These are phyloP conservation scores for Orbilia brochopaga DNA, from an alignment of 2,329 filamentous ascomycete species.

Conservation along the genomic window DNA sequence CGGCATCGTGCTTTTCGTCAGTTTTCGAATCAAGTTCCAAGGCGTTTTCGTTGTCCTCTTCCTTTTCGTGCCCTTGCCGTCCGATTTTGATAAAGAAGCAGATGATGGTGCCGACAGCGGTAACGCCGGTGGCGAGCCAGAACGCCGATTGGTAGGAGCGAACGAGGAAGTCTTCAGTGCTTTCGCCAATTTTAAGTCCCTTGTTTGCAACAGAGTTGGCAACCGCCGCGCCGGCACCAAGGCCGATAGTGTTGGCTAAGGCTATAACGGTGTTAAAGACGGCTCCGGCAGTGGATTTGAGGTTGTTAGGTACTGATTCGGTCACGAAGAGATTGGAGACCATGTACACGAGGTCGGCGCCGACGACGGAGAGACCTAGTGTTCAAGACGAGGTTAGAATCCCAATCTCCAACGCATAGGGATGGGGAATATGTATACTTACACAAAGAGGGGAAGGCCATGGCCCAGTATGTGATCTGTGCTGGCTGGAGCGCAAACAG, in stretches of 20 bases:
- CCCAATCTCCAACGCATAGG: background rate
- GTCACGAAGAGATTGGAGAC: slow-evolving; percentile 44
- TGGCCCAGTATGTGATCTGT: slow-evolving; percentile 43
- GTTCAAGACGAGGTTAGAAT: background rate
- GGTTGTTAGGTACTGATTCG: slow-evolving; percentile 45
- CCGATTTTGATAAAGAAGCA: slow-evolving; percentile 45
- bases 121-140: slow-evolving; percentile 34
- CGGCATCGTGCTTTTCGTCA: background rate
- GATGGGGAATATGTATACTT: background rate
- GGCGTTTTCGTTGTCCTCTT: slow-evolving; percentile 25
- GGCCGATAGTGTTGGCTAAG: slow-evolving; percentile 38
- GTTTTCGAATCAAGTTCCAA: slow-evolving; percentile 3
- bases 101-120: slow-evolving; percentile 22
- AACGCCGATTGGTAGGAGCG: slow-evolving; percentile 39
- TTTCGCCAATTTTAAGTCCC: slow-evolving; percentile 16
- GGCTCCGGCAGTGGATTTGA: slow-evolving; percentile 41
- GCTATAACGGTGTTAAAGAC: slow-evolving; percentile 48
- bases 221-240: slow-evolving; percentile 37
- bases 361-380: slow-evolving; percentile 40
- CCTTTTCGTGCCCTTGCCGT: slow-evolving; percentile 39
- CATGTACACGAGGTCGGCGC: slow-evolving; percentile 49
- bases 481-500: slow-evolving; percentile 42
- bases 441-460: slow-evolving; percentile 49
- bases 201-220: slow-evolving; percentile 43
- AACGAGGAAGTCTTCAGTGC: slow-evolving; percentile 26